Percentiles rank a stretch among this genome's conserved stretches.
These are phyloP conservation scores for Chenopodium berlandieri DNA, from an alignment of 148 eudicot genomes.

Conservation along the genomic window DNA sequence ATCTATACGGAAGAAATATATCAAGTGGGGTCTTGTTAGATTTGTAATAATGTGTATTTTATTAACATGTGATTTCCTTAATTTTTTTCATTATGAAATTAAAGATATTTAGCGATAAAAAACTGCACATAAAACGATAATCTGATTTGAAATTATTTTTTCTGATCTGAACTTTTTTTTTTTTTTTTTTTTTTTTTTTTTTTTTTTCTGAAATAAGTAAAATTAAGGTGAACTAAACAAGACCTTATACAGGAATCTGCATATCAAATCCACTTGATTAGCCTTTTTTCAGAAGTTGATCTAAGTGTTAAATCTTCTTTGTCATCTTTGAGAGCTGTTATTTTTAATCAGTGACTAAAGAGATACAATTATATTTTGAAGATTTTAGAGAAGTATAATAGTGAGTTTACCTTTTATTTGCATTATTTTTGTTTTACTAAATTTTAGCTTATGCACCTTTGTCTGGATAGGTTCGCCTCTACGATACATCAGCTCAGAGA, in stretches of 20 bases:
- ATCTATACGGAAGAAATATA: no score
- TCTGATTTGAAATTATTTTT: no score
- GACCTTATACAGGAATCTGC: neutral
- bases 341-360: neutral
- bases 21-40: no score
- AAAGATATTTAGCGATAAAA: no score
- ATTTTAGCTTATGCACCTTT: slow-evolving; percentile 9
- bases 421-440: neutral
- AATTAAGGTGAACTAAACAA: no score
- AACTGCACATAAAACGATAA: no score
- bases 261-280: neutral
- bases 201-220: no score
- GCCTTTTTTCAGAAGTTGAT: neutral
- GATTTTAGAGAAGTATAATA: neutral
- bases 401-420: neutral
- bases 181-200: no score
- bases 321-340: neutral
- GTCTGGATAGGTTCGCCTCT: slow-evolving; percentile 71
- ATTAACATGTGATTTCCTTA: no score
- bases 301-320: neutral
- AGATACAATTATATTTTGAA: neutral
- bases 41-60: no score
- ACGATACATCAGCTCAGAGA: slow-evolving; percentile 87
- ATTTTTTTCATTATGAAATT: no score
- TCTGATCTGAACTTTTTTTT: no score